Base-by-base conservation (phyloP, 352 stramenopile species). In the Pythium myriotylum region DNA sequence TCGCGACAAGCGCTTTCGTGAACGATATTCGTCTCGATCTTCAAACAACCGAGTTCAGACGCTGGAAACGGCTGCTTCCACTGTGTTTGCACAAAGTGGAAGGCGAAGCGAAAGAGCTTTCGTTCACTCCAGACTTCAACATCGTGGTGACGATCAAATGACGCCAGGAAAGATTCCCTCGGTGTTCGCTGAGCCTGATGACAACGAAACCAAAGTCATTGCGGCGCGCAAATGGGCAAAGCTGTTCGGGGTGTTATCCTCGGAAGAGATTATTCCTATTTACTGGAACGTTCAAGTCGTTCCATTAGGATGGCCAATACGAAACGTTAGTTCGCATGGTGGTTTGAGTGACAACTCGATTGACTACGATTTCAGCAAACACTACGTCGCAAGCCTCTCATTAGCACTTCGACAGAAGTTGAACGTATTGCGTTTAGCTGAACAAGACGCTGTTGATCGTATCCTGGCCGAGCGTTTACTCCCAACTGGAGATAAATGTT, bases 1-100 rank as follows among this genome's bases (percentile, higher is more conserved):
- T 54, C 79, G 81, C 17, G 61, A 84, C n/a, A 75, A 79, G 48
- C 63, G 77, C 16, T 70, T 72, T 65, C 60, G 70, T 43, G 49
- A 49, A 19, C 26, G 48, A 46, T 22, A 4, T 12, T 3, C 2
- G 29, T 37, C 16, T 7, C 48, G 12, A 20, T 53, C 14, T 14
- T 5, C n/a, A 16, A n/a, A 19, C 33, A 24, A 40, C 3, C 40
- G 20, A 24, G 10, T 10, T n/a, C 40, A 43, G 17, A 26, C 32
- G 6, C 3, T 32, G 7, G n/a, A 53, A 37, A 45, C 41, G 4
- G 26, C 53, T 19, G 37, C 13, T 2, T 16, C 20, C 2, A 32
- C 27, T 1, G 19, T 17, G n/a, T 5, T 32, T 1, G 9, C 29
- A 29, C 22, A 32, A 2, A 42, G 20, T 26, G 29, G 29, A 35